These are phyloP conservation scores for Penicillium riverlandense DNA, from an alignment of 495 filamentous ascomycete genomes.

Conservation along the genomic window DNA sequence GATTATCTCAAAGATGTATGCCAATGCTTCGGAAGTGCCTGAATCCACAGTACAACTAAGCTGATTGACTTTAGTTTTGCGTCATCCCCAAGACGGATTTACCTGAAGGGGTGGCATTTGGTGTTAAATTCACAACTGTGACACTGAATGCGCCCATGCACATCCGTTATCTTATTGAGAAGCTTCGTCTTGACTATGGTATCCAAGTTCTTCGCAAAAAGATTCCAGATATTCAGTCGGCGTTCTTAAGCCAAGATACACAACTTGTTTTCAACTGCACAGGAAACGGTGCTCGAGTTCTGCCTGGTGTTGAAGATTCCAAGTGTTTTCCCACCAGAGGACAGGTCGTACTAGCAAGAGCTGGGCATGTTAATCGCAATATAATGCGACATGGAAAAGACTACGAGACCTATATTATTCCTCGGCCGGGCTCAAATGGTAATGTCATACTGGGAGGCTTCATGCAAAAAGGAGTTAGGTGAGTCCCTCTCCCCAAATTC, in stretches of 20 bases:
- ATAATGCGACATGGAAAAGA: constrained; percentile 26
- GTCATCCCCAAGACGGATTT: constrained; percentile 12
- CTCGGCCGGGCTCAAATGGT: constrained; percentile 21
- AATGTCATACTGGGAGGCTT: constrained; percentile 24
- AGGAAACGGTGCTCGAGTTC: constrained; percentile 13
- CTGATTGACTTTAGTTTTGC: neutral
- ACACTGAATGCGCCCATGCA: constrained; percentile 24
- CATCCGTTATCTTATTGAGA: constrained; percentile 7
- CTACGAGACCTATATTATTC: constrained; percentile 29
- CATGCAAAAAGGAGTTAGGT: constrained; percentile 20
- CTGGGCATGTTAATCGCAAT: constrained; percentile 19
- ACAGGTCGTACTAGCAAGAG: constrained; percentile 31
- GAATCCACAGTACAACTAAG: neutral
- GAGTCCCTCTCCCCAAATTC: neutral
- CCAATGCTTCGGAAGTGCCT: too few relatives aligned
- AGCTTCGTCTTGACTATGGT: constrained; percentile 7
- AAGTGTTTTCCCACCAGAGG: constrained; percentile 28
- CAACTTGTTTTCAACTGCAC: constrained; percentile 26
- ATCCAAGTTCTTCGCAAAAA: constrained; percentile 17
- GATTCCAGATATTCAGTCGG: constrained; percentile 10
- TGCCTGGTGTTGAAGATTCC: constrained; percentile 17
- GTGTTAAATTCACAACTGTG: constrained; percentile 20
- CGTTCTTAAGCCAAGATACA: constrained; percentile 14
- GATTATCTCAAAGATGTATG: constrained; percentile 19
- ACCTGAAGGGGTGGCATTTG: constrained; percentile 17